Base-by-base conservation (phyloP, 164 flowering plant species). In the Cinnamomum chago region DNA sequence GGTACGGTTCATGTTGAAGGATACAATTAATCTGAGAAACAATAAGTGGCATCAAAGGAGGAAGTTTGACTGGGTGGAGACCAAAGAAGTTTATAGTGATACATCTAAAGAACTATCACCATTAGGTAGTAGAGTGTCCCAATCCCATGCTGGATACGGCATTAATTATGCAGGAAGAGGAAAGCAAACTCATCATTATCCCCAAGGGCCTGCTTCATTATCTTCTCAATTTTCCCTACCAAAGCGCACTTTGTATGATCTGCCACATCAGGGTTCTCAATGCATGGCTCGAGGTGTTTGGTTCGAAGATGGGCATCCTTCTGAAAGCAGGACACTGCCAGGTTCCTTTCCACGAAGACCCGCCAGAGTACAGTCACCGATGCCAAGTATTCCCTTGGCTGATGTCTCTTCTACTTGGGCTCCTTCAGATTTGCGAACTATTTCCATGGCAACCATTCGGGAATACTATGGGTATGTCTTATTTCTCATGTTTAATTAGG, bases 21-120 rank as follows among this genome's bases (percentile, higher is more conserved):
- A 95, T 81, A 70, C 95, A 30, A 92, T 95, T 84, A 97, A 93
- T 77, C 78, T 95, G 79, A 89, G 99, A 80, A 93, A 78, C 82
- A 95, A 93, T 65, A 91, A 88, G 70, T 95, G 99, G 99, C 96
- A 91, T 77, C 95, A 92, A 78, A 90, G 96, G 80, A 87, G 96
- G 79, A 93, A 93, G 79, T 87, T 92, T 83, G 97, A 95, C 81
- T 95, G 98, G 51, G 96, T 98, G 2, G 92, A 95, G 86, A 95
- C 93, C 70, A 96, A 95, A 78, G 97, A 95, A 74, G 93, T 95
- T 71, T 98, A 92, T 81, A 85, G 98, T 65, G 97, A 93, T 87
- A 97, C 98, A 75, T 94, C 95, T 55, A 93, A 93, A 81, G 97
- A 95, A 75, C 82, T 95, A 23, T 95, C 92, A 65, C 86, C 88